phyloP scores from a whole-genome alignment of 805 yeast genomes.

The Vanderwaltozyma verrucispora region DNA sequence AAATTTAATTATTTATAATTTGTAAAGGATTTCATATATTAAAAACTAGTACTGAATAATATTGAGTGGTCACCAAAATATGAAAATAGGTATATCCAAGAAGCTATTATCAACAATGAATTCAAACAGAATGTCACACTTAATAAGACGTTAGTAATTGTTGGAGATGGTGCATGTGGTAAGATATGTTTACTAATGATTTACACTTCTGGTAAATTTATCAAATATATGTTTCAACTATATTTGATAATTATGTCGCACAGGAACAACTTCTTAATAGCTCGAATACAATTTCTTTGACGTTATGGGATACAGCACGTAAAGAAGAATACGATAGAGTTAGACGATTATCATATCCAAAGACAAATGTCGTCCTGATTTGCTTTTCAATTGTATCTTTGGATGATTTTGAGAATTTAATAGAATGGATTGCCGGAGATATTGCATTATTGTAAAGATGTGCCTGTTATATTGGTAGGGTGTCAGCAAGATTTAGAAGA shows the following conservation, averaged over 20 bases:
- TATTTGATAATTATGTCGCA: slow-evolving; percentile 85
- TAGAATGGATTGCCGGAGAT: slow-evolving; percentile 95
- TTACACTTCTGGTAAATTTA: slow-evolving; percentile 79
- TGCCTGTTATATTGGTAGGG: slow-evolving; percentile 84
- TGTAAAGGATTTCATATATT: too few species aligned
- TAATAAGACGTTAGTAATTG: slow-evolving; percentile 80
- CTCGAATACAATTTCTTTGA: slow-evolving; percentile 53
- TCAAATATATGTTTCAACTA: slow-evolving; percentile 90
- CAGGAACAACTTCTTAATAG: slow-evolving; percentile 35
- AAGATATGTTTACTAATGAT: slow-evolving; percentile 83
- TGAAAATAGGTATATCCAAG: too few species aligned
- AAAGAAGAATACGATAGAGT: slow-evolving; percentile 95
- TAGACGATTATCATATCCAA: slow-evolving; percentile 85
- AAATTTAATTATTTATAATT: too few species aligned
- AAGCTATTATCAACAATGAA: too few species aligned
- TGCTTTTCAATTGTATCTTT: slow-evolving; percentile 91
- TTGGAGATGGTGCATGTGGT: slow-evolving; percentile 97
- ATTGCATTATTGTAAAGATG: slow-evolving; percentile 85
- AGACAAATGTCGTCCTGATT: slow-evolving; percentile 79
- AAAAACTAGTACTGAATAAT: too few species aligned
- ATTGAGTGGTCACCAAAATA: too few species aligned
- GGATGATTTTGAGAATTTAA: slow-evolving; percentile 85
- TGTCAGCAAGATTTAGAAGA: slow-evolving; percentile 84
- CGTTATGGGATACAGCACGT: slow-evolving; percentile 97
- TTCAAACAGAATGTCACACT: too few species aligned